These are phyloP conservation scores for Pseudozyma sp. DNA, from an alignment of 1,284 basidiomycete genomes.

Conservation along the genomic window DNA sequence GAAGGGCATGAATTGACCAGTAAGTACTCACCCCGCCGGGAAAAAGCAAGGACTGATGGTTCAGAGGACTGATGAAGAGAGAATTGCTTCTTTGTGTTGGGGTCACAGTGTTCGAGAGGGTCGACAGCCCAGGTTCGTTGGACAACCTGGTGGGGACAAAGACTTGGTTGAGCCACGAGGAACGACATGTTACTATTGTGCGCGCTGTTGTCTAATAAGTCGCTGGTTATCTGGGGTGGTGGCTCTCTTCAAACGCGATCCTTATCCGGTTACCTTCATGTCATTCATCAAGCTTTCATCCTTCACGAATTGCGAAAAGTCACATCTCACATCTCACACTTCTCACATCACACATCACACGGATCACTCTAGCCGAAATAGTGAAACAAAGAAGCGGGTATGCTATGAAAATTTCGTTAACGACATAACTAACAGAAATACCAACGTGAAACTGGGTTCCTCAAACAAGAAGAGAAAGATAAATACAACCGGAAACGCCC, in stretches of 20 bases:
- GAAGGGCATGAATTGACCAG: conserved; percentile 49
- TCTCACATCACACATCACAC: neutral
- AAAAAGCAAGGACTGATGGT: neutral
- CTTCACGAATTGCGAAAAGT: no score
- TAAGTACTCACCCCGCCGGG: conserved; percentile 8
- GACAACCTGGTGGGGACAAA: conserved; percentile 46
- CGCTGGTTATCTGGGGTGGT: no score
- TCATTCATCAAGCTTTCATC: neutral
- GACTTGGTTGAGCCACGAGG: conserved; percentile 47
- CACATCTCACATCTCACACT: no score
- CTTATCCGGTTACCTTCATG: no score
- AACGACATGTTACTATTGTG: conserved; percentile 51
- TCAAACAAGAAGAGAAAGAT: neutral
- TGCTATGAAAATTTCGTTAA: no score
- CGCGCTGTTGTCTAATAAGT: conserved; percentile 11
- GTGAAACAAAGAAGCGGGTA: no score
- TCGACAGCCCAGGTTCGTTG: conserved; percentile 37
- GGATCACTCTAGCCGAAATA: neutral
- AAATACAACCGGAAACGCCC: conserved; percentile 10
- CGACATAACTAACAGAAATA: conserved; percentile 10
- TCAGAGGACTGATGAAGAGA: neutral
- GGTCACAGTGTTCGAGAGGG: conserved; percentile 44
- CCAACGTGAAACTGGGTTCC: conserved; percentile 10
- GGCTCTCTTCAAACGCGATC: no score
- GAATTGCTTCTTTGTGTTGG: no score